These are phyloP conservation scores for Sporothrix pseudoabietina DNA, from an alignment of 2,329 filamentous ascomycete genomes.

Conservation along the genomic window DNA sequence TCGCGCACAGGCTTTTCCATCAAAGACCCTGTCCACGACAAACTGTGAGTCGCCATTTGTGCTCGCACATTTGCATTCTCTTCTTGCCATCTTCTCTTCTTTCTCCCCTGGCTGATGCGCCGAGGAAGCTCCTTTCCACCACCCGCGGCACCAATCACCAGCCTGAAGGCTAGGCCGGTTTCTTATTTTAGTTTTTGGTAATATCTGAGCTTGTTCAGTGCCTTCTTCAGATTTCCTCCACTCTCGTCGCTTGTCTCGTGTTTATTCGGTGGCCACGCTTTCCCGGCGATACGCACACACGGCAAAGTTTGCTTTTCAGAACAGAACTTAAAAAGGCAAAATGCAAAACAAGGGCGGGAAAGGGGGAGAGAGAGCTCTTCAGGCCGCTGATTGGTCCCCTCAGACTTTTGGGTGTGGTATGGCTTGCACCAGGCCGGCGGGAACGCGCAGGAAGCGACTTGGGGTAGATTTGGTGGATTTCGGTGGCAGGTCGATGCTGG, in stretches of 20 bases:
- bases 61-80: neutral
- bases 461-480: neutral
- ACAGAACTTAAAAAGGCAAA: neutral
- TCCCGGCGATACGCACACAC: conserved; percentile 31
- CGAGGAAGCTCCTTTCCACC: neutral
- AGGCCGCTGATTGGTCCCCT: conserved; percentile 33
- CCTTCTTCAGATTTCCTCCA: neutral
- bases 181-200: conserved; percentile 2
- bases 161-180: conserved; percentile 27
- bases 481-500: neutral
- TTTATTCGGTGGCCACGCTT: conserved; percentile 20
- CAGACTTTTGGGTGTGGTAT: conserved; percentile 27
- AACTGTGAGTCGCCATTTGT: neutral
- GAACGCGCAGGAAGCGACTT: conserved; percentile 20
- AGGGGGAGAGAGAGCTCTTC: conserved; percentile 30
- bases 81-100: neutral
- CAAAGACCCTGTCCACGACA: neutral
- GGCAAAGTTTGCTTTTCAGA: neutral
- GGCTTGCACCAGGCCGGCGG: conserved; percentile 1
- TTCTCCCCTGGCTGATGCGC: neutral
- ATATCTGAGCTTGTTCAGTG: neutral
- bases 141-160: neutral
- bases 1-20: conserved; percentile 6
- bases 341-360: conserved; percentile 26
- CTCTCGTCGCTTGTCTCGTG: conserved; percentile 26